Conservation (phyloP, 768 basidiomycete genomes). For the Russula dissimulans region DNA sequence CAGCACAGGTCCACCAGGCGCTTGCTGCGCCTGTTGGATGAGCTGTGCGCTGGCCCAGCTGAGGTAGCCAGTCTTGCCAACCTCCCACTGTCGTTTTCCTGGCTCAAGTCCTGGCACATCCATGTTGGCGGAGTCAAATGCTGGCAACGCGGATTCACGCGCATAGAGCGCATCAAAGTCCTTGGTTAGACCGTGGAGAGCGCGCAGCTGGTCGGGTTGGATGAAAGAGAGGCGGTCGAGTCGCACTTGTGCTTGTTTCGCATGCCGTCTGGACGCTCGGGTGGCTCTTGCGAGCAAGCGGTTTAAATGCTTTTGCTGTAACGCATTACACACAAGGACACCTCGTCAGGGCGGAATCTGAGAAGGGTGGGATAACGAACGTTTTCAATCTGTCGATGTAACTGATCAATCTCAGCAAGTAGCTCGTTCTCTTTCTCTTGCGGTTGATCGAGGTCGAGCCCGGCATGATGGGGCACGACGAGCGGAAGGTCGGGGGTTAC, state of each 20-base stretch:
- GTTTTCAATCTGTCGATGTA: constrained; percentile 58
- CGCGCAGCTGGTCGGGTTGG: constrained; percentile 31
- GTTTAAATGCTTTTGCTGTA: constrained; percentile 37
- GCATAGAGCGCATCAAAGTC: constrained; percentile 38
- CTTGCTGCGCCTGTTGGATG: constrained; percentile 27
- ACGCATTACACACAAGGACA: not conserved
- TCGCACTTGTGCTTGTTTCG: constrained; percentile 37
- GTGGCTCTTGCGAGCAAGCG: not conserved
- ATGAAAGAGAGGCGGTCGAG: constrained; percentile 39
- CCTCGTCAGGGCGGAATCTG: too few species aligned
- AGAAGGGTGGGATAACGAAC: constrained; percentile 32
- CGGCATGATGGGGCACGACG: constrained; percentile 68
- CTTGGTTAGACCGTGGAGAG: constrained; percentile 33
- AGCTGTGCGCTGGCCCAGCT: constrained; percentile 66
- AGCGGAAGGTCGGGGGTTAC: constrained; percentile 60
- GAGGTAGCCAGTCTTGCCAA: constrained; percentile 61
- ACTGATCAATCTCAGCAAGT: constrained; percentile 56
- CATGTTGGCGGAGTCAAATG: constrained; percentile 19
- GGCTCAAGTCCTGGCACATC: constrained; percentile 34
- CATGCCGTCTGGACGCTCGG: constrained; percentile 26
- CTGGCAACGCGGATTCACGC: constrained; percentile 41
- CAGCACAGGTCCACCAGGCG: not conserved
- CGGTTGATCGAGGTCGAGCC: constrained; percentile 53
- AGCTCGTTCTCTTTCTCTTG: constrained; percentile 45
- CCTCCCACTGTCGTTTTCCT: constrained; percentile 73